Conservation (phyloP, 2,329 filamentous ascomycete species). For the Fusarium pilosicola region DNA sequence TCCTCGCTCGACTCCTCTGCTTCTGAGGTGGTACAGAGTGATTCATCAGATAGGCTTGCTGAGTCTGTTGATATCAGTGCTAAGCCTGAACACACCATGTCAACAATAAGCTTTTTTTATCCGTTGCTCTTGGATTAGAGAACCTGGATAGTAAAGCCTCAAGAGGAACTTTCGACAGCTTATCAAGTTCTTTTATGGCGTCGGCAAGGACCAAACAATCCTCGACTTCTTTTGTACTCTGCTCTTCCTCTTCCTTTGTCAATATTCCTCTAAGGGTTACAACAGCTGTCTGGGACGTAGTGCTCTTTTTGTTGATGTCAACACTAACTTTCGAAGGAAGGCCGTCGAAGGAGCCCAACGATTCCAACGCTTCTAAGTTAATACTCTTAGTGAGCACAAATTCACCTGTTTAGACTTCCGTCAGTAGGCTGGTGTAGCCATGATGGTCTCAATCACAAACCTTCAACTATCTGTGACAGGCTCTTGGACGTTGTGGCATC, state of each 20-base stretch:
- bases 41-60: neutral
- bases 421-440: neutral
- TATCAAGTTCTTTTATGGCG: neutral
- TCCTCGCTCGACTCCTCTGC: neutral
- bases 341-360: neutral
- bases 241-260: neutral
- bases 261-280: neutral
- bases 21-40: neutral
- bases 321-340: neutral
- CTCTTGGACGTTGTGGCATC: neutral
- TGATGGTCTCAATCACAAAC: neutral
- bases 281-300: neutral
- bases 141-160: neutral
- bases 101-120: neutral
- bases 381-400: neutral
- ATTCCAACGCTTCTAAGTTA: neutral
- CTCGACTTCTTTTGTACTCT: neutral
- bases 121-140: too few species aligned
- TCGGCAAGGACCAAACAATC: neutral
- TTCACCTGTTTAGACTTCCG: neutral
- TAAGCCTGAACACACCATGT: neutral
- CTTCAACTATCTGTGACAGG: neutral
- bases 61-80: neutral
- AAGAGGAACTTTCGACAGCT: neutral
- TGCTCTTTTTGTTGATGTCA: neutral